Percentiles rank a stretch among this genome's conserved stretches.
phyloP scores from a whole-genome alignment of 208 protist species.

The Leishmania major region DNA sequence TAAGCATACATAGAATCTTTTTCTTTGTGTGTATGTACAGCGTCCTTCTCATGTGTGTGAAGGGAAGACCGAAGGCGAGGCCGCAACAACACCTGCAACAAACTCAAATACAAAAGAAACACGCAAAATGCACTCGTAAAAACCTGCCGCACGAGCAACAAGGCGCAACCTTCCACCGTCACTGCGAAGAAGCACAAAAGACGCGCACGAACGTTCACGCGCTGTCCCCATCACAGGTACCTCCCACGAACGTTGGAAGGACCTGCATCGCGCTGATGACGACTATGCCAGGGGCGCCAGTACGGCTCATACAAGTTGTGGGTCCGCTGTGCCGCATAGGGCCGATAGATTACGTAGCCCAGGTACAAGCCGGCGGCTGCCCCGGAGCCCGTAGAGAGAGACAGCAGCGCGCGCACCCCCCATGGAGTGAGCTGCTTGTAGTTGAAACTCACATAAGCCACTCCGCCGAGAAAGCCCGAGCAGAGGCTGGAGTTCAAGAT shows the following conservation, averaged over 20 bases:
- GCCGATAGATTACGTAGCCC: slow-evolving; percentile 68
- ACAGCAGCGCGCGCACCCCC: slow-evolving; percentile 52
- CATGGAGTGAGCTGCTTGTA: slow-evolving; percentile 57
- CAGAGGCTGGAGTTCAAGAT: slow-evolving; percentile 40
- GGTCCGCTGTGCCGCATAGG: slow-evolving; percentile 54
- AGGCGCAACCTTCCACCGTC: neutral
- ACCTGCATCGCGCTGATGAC: slow-evolving; percentile 46
- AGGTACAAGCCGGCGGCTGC: slow-evolving; percentile 41
- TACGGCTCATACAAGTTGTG: slow-evolving; percentile 73
- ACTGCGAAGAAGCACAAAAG: neutral
- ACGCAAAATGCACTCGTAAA: neutral
- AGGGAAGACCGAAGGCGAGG: neutral
- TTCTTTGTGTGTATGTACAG: neutral
- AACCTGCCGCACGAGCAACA: neutral
- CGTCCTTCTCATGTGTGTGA: neutral
- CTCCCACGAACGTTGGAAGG: slow-evolving; percentile 67
- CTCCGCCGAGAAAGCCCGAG: slow-evolving; percentile 54
- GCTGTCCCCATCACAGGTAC: slow-evolving; percentile 44
- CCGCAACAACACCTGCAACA: neutral
- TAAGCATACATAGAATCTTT: neutral
- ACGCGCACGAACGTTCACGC: neutral
- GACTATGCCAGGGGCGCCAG: slow-evolving; percentile 82
- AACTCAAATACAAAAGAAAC: neutral
- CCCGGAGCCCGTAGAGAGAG: slow-evolving; percentile 32
- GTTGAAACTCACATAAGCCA: slow-evolving; percentile 53